Conservation (phyloP, 495 filamentous ascomycete species). For the Daldinia decipiens region DNA sequence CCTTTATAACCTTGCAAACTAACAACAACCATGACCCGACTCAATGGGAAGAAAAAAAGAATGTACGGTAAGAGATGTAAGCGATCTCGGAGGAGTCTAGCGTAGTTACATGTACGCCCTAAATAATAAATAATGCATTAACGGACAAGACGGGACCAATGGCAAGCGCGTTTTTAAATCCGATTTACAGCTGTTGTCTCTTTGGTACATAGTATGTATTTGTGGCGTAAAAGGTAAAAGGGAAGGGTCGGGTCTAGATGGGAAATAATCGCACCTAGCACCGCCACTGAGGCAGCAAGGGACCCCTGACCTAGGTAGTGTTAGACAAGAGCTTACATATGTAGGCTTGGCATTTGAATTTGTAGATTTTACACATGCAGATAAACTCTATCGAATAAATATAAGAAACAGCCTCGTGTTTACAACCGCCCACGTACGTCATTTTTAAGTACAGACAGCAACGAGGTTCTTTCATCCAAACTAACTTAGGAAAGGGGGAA, state of each 20-base stretch:
- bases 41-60: slow-evolving; percentile 34
- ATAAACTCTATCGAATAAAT: too few species aligned
- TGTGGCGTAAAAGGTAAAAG: slow-evolving; percentile 23
- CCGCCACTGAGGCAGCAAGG: slow-evolving; percentile 24
- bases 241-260: not conserved
- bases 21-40: slow-evolving; percentile 16
- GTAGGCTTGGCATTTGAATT: slow-evolving; percentile 25
- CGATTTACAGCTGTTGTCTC: not conserved
- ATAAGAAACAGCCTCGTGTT: slow-evolving; percentile 13
- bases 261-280: slow-evolving; percentile 6
- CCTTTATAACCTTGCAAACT: slow-evolving; percentile 21
- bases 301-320: slow-evolving; percentile 31
- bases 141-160: slow-evolving; percentile 12
- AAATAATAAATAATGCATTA: not conserved
- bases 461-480: slow-evolving; percentile 1
- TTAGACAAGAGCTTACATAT: slow-evolving; percentile 27
- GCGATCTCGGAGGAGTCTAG: slow-evolving; percentile 17
- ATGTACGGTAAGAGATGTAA: not conserved
- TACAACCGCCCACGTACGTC: slow-evolving; percentile 19
- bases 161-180: slow-evolving; percentile 1
- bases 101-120: not conserved
- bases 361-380: slow-evolving; percentile 22
- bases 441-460: slow-evolving; percentile 16
- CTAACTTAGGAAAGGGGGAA: not conserved
- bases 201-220: too few species aligned